Evolutionary conservation across 1,139 yeast genomes (phyloP), one percentile per base, ranked within the genome.

Genomic region (Yamadazyma taylorii): DNA sequence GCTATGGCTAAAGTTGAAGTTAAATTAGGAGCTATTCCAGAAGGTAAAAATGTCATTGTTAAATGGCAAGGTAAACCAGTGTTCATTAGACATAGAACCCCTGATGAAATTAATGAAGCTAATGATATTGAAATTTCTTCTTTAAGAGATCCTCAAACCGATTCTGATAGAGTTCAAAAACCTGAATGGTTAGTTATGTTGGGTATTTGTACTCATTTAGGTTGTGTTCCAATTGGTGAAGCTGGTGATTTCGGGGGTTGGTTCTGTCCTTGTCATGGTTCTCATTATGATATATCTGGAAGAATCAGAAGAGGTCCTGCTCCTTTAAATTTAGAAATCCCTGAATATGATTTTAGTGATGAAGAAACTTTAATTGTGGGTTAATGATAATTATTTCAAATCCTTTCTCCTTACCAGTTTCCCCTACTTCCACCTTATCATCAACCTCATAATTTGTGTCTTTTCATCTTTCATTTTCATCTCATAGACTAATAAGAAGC

Each of bases 201-300:
- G 75, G 99, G 99, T 75, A 90, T 94, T 67, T 92, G 98, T 79
- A 94, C 99, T 55, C 99, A 94, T 69, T 82, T 94, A 77, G 99
- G 99, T 69, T 94, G 99, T 85, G 99, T 94, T 50, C 99, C 99
- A 54, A 94, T 94, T 62, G 98, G 99, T 66, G 98, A 94, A 75
- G 86, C 97, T 50, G 99, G 99, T 73, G 99, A 94, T 70, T 94
- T 81, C 58, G 97, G 97, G 66, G 98, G 98, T 63, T 94, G 98
- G 98, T 94, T 94, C 92, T 94, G 99, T 73, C 99, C 99, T 52
- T 94, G 98, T 77, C 99, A 94, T 78, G 99, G 98, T 80, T 92
- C 98, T 65, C 98, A 94, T 72, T 94, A 94, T 74, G 98, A 94
- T 75, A 94, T 94, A 74, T 85, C 97, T 49, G 99, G 99, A 68